Conservation (phyloP, 805 yeast genomes). For the Blastobotrys americana region DNA sequence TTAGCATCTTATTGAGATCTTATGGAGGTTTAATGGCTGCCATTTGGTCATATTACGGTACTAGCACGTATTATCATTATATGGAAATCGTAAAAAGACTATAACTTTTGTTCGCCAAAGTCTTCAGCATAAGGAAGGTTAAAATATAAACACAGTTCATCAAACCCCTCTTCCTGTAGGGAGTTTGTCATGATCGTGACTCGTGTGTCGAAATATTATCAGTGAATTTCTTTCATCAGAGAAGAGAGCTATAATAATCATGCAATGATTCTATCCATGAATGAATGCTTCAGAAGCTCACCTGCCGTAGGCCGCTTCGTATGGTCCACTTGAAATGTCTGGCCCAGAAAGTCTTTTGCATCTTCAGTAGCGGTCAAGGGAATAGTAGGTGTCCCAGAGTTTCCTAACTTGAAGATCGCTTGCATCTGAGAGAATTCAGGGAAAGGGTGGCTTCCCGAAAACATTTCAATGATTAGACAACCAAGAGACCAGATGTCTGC, state of each 20-base stretch:
- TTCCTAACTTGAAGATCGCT: conserved; percentile 91
- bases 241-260: neutral
- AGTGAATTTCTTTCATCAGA: too few species aligned
- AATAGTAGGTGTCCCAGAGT: conserved; percentile 64
- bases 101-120: too few species aligned
- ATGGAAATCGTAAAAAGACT: too few species aligned
- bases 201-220: too few species aligned
- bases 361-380: conserved; percentile 60
- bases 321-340: conserved; percentile 71
- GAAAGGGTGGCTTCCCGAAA: conserved; percentile 92
- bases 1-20: too few species aligned
- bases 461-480: conserved; percentile 88
- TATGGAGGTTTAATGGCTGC: too few species aligned
- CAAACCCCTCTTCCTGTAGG: too few species aligned
- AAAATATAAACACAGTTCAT: too few species aligned
- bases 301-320: conserved; percentile 66
- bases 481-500: conserved; percentile 98
- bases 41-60: too few species aligned
- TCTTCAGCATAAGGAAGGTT: too few species aligned
- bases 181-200: too few species aligned
- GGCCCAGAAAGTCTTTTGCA: conserved; percentile 56
- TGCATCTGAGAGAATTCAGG: conserved; percentile 95
- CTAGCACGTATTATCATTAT: too few species aligned
- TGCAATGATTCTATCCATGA: conserved; percentile 26
- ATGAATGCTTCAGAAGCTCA: conserved; percentile 59